Conservation (phyloP, 2,329 filamentous ascomycete species). For the Parafenestella ontariensis region DNA sequence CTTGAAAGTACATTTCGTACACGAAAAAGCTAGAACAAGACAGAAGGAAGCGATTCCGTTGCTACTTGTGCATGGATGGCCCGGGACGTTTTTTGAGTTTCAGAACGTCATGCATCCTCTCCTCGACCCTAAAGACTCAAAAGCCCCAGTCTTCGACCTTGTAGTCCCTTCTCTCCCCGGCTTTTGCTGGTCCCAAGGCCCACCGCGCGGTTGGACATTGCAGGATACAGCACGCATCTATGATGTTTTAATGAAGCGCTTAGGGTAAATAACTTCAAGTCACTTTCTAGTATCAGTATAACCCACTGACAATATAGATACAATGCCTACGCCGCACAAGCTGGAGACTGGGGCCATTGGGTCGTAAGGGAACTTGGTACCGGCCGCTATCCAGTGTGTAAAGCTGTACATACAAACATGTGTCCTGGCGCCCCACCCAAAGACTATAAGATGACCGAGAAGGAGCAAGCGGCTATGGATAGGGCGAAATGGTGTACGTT, state of each 20-base stretch:
- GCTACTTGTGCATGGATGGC: slow-evolving; percentile 55
- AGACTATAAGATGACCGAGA: slow-evolving; percentile 34
- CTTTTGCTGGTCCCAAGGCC: slow-evolving; percentile 29
- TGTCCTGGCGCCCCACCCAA: slow-evolving; percentile 48
- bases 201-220: slow-evolving; percentile 39
- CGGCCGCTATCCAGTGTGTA: slow-evolving; percentile 45
- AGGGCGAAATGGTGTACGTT: slow-evolving; percentile 40
- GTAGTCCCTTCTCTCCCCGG: slow-evolving; percentile 64
- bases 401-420: slow-evolving; percentile 53
- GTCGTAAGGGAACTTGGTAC: slow-evolving; percentile 50
- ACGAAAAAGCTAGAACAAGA: slow-evolving; percentile 36
- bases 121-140: slow-evolving; percentile 34
- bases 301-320: no score
- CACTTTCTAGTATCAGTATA: no score
- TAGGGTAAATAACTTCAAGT: no score
- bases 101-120: slow-evolving; percentile 48
- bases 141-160: slow-evolving; percentile 58
- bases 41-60: slow-evolving; percentile 51
- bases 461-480: slow-evolving; percentile 43
- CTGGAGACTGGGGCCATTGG: slow-evolving; percentile 53
- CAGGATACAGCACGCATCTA: slow-evolving; percentile 55
- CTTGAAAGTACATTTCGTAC: slow-evolving; percentile 51
- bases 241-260: slow-evolving; percentile 35
- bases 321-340: slow-evolving; percentile 47
- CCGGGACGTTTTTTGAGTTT: slow-evolving; percentile 55